These are phyloP conservation scores for Articulospora tetracladia DNA, from an alignment of 495 filamentous ascomycete species.

Conservation along the genomic window DNA sequence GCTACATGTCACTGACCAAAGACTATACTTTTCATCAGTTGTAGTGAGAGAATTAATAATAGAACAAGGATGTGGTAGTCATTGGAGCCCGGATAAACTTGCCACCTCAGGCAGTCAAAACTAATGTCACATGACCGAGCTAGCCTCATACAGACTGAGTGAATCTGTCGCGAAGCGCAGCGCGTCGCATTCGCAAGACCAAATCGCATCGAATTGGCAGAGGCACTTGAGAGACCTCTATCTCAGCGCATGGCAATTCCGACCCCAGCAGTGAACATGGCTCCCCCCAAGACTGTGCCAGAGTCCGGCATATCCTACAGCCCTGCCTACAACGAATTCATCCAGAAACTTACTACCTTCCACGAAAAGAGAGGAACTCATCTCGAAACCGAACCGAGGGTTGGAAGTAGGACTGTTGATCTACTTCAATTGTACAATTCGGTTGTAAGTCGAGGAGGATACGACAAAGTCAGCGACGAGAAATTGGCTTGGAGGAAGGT, in stretches of 20 bases:
- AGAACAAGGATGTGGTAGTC: neutral
- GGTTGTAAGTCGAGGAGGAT: conserved; percentile 68
- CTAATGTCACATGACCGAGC: neutral
- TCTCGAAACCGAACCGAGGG: conserved; percentile 69
- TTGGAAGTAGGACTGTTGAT: conserved; percentile 67
- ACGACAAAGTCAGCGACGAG: conserved; percentile 74
- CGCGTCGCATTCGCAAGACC: neutral
- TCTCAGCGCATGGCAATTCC: conserved; percentile 15
- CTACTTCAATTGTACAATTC: conserved; percentile 66
- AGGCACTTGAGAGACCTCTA: neutral
- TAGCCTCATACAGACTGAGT: neutral
- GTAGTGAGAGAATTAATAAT: neutral
- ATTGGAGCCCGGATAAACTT: neutral
- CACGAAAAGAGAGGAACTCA: conserved; percentile 69
- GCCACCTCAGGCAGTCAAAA: neutral
- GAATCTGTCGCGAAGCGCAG: neutral
- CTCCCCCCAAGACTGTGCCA: conserved; percentile 9
- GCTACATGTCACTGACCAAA: neutral
- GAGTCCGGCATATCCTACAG: conserved; percentile 9
- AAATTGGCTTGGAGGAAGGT: conserved; percentile 76
- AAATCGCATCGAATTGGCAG: neutral
- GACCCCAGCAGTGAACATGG: conserved; percentile 16
- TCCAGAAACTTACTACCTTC: conserved; percentile 58
- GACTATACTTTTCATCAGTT: neutral
- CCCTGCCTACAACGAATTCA: conserved; percentile 64